Percentiles rank a stretch among this genome's conserved stretches.
These are phyloP conservation scores for Backusella sp. DNA, from an alignment of 192 early-diverging fungal species.

Conservation along the genomic window DNA sequence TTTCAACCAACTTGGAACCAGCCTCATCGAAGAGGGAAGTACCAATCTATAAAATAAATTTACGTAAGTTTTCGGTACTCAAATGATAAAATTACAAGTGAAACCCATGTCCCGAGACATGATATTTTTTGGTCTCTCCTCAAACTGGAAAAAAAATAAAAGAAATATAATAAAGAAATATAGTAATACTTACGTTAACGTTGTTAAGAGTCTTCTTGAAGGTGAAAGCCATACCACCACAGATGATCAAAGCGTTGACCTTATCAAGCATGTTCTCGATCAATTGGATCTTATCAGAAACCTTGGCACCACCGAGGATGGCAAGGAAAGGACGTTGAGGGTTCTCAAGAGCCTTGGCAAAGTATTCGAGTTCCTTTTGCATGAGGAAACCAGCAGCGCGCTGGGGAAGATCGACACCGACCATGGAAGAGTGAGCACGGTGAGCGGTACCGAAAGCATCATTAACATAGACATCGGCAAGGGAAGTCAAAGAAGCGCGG, in stretches of 20 bases:
- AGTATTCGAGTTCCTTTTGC: constrained; percentile 99
- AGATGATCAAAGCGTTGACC: constrained; percentile 80
- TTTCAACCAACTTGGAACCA: constrained; percentile 80
- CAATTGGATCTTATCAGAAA: constrained; percentile 98
- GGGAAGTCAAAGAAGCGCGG: constrained; percentile 87
- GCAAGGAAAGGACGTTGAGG: constrained; percentile 94
- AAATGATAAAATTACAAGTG: neutral
- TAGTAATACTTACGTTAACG: constrained; percentile 56
- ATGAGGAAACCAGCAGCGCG: constrained; percentile 96
- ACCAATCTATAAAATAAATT: constrained; percentile 64
- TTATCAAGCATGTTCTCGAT: constrained; percentile 98
- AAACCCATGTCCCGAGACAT: constrained; percentile 15
- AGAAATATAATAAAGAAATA: neutral
- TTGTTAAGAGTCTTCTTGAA: constrained; percentile 90
- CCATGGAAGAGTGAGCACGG: constrained; percentile 97
- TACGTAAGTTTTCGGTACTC: constrained; percentile 12
- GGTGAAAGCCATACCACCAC: constrained; percentile 98
- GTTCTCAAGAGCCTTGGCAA: constrained; percentile 93
- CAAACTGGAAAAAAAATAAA: neutral
- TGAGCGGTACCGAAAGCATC: constrained; percentile 99
- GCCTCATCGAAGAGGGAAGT: constrained; percentile 87
- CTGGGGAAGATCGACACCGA: constrained; percentile 87
- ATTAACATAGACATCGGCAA: constrained; percentile 97
- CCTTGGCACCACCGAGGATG: constrained; percentile 97
- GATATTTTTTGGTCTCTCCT: neutral